These are phyloP conservation scores for Metroxylon sagu DNA, from an alignment of 176 grass and related monocot genomes.

Conservation along the genomic window DNA sequence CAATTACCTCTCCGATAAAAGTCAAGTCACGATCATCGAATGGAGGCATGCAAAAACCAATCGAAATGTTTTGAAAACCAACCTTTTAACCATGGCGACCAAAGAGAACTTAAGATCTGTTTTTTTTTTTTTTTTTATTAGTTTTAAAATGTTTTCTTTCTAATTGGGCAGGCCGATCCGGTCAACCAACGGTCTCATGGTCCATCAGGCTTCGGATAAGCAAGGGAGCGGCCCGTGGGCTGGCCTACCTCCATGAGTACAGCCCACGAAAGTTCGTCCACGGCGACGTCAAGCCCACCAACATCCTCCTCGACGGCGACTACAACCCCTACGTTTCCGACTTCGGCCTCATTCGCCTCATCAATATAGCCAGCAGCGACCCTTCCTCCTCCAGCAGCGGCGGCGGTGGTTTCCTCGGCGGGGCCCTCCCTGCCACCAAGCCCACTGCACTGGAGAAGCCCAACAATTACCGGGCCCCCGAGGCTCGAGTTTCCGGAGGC, in stretches of 20 bases:
- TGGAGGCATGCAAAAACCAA: too few species aligned
- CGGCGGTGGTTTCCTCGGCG: constrained; percentile 22
- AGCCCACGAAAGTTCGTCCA: constrained; percentile 63
- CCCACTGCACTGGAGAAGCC: constrained; percentile 9
- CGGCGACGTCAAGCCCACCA: constrained; percentile 83
- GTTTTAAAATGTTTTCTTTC: too few species aligned
- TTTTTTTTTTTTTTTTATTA: too few species aligned
- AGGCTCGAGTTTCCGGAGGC: constrained; percentile 15
- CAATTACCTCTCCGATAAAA: too few species aligned
- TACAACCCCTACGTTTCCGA: constrained; percentile 54
- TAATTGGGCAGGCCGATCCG: constrained; percentile 33
- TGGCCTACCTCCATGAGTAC: constrained; percentile 74
- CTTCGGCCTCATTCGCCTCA: constrained; percentile 70
- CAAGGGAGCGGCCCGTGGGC: constrained; percentile 51
- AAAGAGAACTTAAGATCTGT: too few species aligned
- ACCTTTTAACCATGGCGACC: too few species aligned
- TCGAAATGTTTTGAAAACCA: too few species aligned
- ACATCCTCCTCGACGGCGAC: constrained; percentile 83
- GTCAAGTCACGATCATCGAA: too few species aligned
- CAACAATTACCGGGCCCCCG: constrained; percentile 57
- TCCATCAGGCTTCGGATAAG: constrained; percentile 50
- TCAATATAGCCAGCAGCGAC: constrained; percentile 36
- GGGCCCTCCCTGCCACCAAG: constrained; percentile 38
- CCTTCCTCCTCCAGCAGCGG: neutral
- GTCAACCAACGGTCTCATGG: constrained; percentile 43